These are phyloP conservation scores for Malbranchea zuffiana DNA, from an alignment of 2,329 filamentous ascomycete species.

Conservation along the genomic window DNA sequence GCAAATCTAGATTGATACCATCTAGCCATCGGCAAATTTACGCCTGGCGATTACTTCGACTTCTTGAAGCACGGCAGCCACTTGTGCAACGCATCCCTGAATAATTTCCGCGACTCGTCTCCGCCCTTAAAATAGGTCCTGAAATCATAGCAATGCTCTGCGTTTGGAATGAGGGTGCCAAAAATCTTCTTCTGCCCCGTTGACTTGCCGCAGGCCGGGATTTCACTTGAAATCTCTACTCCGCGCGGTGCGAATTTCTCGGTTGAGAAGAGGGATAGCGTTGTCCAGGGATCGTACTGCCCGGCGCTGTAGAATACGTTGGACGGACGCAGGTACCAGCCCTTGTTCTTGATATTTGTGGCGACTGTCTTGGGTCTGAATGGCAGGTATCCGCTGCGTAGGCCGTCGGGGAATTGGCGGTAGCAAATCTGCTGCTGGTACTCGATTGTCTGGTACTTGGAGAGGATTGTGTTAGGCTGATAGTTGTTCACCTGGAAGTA, in stretches of 20 bases:
- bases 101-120: conserved; percentile 27
- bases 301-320: conserved; percentile 43
- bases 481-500: conserved; percentile 42
- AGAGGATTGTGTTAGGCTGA: conserved; percentile 39
- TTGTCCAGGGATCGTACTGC: conserved; percentile 44
- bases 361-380: conserved; percentile 28
- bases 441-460: conserved; percentile 36
- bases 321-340: conserved; percentile 43
- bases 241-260: conserved; percentile 32
- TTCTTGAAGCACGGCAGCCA: conserved; percentile 38
- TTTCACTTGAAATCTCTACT: conserved; percentile 28
- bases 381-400: conserved; percentile 32
- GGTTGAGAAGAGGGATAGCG: conserved; percentile 34
- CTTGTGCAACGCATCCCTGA: conserved; percentile 32
- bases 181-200: conserved; percentile 34
- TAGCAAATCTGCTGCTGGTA: conserved; percentile 39
- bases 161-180: conserved; percentile 37
- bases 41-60: no score
- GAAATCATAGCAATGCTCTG: conserved; percentile 43
- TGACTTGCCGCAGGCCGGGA: conserved; percentile 35
- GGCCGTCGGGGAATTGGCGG: conserved; percentile 38
- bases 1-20: no score
- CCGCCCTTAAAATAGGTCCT: conserved; percentile 24
- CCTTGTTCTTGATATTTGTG: conserved; percentile 38
- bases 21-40: no score